These are phyloP conservation scores for Rhizopogon vinicolor DNA, from an alignment of 768 basidiomycete genomes.

Conservation along the genomic window DNA sequence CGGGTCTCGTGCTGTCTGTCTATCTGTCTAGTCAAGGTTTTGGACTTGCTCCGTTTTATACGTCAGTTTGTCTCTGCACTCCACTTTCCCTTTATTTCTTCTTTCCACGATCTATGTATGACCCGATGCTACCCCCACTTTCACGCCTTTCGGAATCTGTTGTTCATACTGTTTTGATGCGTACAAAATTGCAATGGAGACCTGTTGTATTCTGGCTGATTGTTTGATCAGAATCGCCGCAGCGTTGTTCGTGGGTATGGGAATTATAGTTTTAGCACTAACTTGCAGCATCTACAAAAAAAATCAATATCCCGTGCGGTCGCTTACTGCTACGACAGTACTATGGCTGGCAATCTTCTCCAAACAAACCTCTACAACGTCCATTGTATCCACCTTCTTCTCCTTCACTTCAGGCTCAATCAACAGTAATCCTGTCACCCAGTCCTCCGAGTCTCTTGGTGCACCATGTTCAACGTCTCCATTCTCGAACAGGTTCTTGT, in stretches of 20 bases:
- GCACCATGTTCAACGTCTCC: constrained; percentile 73
- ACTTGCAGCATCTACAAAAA: background rate
- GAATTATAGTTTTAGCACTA: too few relatives aligned
- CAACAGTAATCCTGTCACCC: constrained; percentile 51
- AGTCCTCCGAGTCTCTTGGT: constrained; percentile 28
- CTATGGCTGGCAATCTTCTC: constrained; percentile 30
- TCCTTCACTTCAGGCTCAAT: constrained; percentile 55
- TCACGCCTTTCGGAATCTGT: constrained; percentile 2
- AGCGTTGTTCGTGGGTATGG: background rate
- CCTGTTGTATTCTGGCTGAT: constrained; percentile 15
- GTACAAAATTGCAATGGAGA: constrained; percentile 7
- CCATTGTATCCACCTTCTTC: constrained; percentile 50
- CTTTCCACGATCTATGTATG: constrained; percentile 12
- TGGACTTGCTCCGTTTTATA: background rate
- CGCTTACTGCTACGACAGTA: background rate
- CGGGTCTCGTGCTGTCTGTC: constrained; percentile 1
- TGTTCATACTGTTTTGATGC: constrained; percentile 10
- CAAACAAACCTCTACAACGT: constrained; percentile 56
- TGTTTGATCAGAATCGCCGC: background rate
- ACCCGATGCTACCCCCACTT: constrained; percentile 8
- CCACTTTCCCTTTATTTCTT: constrained; percentile 1
- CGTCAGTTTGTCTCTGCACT: background rate
- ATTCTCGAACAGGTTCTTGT: constrained; percentile 62
- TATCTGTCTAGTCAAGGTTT: background rate
- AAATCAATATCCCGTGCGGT: background rate